These are phyloP conservation scores for Hypomyces perniciosus DNA, from an alignment of 2,329 filamentous ascomycete genomes.

Conservation along the genomic window DNA sequence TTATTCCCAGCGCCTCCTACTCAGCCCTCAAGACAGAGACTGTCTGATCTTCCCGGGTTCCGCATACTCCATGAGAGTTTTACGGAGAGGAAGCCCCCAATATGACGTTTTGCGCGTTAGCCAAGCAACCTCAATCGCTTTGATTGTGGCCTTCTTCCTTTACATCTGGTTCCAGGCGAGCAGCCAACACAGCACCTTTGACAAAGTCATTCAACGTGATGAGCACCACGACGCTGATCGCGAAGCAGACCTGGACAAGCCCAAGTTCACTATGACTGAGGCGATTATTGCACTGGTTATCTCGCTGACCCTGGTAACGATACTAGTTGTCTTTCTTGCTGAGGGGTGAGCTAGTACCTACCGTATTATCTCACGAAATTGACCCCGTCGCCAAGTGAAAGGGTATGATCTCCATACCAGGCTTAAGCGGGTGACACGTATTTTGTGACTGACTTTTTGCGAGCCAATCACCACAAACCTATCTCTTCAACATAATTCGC, in stretches of 20 bases:
- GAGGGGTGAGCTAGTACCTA: conserved; percentile 44
- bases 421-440: too few species aligned
- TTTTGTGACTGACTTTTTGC: too few species aligned
- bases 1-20: not conserved
- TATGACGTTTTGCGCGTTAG: conserved; percentile 51
- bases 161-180: conserved; percentile 58
- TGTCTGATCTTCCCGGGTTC: conserved; percentile 56
- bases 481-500: too few species aligned
- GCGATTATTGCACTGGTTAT: conserved; percentile 53
- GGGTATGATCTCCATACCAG: too few species aligned
- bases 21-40: conserved; percentile 1
- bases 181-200: conserved; percentile 58
- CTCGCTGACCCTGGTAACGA: conserved; percentile 52
- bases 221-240: conserved; percentile 52
- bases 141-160: conserved; percentile 45
- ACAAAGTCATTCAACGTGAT: conserved; percentile 45
- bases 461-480: too few species aligned
- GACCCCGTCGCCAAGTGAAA: too few species aligned
- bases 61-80: conserved; percentile 51
- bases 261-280: conserved; percentile 62
- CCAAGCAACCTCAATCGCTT: conserved; percentile 49
- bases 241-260: conserved; percentile 48
- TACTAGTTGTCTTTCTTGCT: conserved; percentile 64
- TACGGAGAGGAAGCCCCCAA: conserved; percentile 32
- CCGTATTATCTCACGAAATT: too few species aligned